Evolutionary conservation across 2,329 filamentous ascomycete genomes (phyloP).

Genomic region (Arthrobotrys megalospora): DNA sequence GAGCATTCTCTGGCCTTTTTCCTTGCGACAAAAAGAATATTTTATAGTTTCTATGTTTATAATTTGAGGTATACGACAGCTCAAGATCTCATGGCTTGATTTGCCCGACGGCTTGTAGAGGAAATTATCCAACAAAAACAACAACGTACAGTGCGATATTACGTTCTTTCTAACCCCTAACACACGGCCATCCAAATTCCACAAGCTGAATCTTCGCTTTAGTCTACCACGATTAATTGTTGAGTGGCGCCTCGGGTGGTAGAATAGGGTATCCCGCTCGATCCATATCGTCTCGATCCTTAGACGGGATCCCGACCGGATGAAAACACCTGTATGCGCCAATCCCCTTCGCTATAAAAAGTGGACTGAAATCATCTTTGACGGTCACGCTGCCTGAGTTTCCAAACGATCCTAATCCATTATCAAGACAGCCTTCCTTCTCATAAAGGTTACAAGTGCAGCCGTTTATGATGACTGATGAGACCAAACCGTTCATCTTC

Average conservation of each 20-base stretch:
- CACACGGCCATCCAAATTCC: no score
- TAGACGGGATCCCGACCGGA: neutral
- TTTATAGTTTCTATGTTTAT: conserved; percentile 49
- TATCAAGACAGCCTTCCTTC: neutral
- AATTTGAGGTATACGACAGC: conserved; percentile 49
- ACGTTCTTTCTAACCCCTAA: neutral
- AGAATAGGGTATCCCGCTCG: neutral
- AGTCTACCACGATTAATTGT: no score
- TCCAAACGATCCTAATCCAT: neutral
- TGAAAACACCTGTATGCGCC: neutral
- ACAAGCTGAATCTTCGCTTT: no score
- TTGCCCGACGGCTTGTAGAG: neutral
- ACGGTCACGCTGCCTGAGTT: neutral
- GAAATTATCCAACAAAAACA: conserved; percentile 16
- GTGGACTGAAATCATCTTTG: neutral
- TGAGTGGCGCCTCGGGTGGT: neutral
- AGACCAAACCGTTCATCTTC: neutral
- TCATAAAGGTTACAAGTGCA: conserved; percentile 19
- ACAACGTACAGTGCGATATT: neutral
- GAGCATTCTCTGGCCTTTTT: conserved; percentile 30
- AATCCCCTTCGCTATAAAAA: neutral
- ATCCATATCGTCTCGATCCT: neutral
- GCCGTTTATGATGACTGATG: neutral
- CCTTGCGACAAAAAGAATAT: conserved; percentile 38
- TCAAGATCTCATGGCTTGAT: conserved; percentile 6